phyloP scores from a whole-genome alignment of 2,329 filamentous ascomycete genomes.

The Didymella segeticola region DNA sequence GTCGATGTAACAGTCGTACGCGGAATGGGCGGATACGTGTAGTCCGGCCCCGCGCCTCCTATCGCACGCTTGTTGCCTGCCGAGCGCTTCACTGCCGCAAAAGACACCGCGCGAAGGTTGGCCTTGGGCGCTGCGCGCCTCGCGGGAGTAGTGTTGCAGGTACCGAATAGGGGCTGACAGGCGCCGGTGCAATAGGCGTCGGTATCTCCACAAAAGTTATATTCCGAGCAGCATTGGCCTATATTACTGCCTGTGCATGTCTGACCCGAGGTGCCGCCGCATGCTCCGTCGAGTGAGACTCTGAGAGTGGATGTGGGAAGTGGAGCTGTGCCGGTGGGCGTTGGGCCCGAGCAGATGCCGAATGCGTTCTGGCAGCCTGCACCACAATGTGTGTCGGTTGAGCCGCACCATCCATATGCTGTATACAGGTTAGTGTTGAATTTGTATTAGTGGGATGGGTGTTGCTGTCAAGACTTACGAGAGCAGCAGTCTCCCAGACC shows the following conservation, averaged over 20 bases:
- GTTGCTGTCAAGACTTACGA: neutral
- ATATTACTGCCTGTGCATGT: constrained; percentile 15
- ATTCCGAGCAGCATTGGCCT: constrained; percentile 16
- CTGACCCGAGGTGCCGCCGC: constrained; percentile 11
- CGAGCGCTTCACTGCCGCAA: constrained; percentile 9
- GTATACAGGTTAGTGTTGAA: neutral
- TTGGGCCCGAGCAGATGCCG: constrained; percentile 13
- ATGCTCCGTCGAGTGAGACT: constrained; percentile 15
- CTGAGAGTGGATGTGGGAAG: constrained; percentile 14
- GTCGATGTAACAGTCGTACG: constrained; percentile 16
- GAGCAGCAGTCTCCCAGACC: constrained; percentile 29
- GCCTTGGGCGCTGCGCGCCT: constrained; percentile 23
- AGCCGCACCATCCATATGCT: constrained; percentile 25
- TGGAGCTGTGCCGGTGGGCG: constrained; percentile 19
- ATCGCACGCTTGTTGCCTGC: constrained; percentile 13
- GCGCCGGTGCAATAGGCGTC: constrained; percentile 6
- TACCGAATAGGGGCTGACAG: constrained; percentile 36
- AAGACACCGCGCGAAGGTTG: constrained; percentile 18
- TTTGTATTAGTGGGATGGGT: neutral
- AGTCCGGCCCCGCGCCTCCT: constrained; percentile 23
- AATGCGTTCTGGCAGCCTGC: constrained; percentile 20
- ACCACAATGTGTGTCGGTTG: constrained; percentile 3
- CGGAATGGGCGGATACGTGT: constrained; percentile 23
- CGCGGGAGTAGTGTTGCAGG: constrained; percentile 47
- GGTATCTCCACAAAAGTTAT: constrained; percentile 1